Evolutionary conservation across 768 basidiomycete genomes (phyloP), one percentile per base, ranked within the genome.

Genomic region (Dacryopinax spathularia): DNA sequence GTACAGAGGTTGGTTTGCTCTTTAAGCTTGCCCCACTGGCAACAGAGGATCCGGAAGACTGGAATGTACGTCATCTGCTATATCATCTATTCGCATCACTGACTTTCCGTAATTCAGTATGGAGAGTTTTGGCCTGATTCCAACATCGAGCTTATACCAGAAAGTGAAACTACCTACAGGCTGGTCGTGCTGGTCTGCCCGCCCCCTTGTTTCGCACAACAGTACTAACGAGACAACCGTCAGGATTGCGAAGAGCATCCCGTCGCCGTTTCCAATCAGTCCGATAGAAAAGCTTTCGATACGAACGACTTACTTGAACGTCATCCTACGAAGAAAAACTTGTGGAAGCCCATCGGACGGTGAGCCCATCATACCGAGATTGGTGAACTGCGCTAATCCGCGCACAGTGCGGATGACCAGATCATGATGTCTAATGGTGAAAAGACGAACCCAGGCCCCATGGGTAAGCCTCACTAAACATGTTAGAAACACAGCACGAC

Each of bases 321-420:
- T 10, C 36, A 37, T n/a, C 36, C 36, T n/a, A 37, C 36, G 36
- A 37, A n/a, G 36, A 37, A 37, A n/a, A 10, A 37, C 36, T n/a
- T 37, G n/a, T 37, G 36, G 36, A 37, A 37, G n/a, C 12, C n/a
- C 36, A 37, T 37, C 36, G 36, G 36, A 37, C 36, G 36, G 36
- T 37, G n/a, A 37, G 36, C 36, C 36, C n/a, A n/a, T n/a, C n/a
- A n/a, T n/a, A n/a, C n/a, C n/a, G n/a, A n/a, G n/a, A n/a, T n/a
- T n/a, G n/a, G n/a, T n/a, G n/a, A n/a, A n/a, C n/a, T n/a, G n/a
- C n/a, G n/a, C n/a, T n/a, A n/a, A n/a, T n/a, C n/a, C n/a, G n/a
- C n/a, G n/a, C n/a, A n/a, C n/a, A n/a, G 81, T 12, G 70, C 68
- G 13, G 80, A 80, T 63, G 80, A 81, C 63, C 79, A 80, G 66